These are phyloP conservation scores for Trypanosoma grayi DNA, from an alignment of 208 protist genomes.

Conservation along the genomic window DNA sequence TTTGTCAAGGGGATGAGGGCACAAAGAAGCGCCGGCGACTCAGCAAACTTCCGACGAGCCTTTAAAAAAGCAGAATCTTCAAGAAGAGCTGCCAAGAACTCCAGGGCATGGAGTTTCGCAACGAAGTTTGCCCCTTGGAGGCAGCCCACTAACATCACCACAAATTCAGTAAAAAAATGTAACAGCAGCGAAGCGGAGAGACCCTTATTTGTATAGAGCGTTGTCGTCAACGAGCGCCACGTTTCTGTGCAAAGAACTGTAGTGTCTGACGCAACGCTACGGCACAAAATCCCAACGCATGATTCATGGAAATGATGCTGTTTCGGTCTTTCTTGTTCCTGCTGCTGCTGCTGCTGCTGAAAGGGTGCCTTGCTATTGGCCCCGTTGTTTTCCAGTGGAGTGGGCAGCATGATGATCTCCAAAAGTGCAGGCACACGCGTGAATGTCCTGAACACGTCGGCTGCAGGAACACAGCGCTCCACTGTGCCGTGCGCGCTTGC, in stretches of 20 bases:
- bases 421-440: conserved; percentile 20
- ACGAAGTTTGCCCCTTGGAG: conserved; percentile 28
- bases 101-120: conserved; percentile 30
- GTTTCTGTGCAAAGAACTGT: conserved; percentile 44
- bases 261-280: conserved; percentile 19
- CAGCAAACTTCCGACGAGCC: conserved; percentile 34
- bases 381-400: neutral
- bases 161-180: conserved; percentile 34
- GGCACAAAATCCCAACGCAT: conserved; percentile 27
- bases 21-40: conserved; percentile 60
- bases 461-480: conserved; percentile 34
- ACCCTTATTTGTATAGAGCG: conserved; percentile 30
- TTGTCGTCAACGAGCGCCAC: conserved; percentile 39
- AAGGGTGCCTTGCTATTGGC: neutral
- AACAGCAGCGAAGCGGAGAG: conserved; percentile 33
- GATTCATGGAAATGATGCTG: conserved; percentile 14
- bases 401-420: conserved; percentile 21
- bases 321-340: neutral
- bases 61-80: conserved; percentile 27
- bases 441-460: conserved; percentile 27
- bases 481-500: conserved; percentile 32
- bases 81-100: conserved; percentile 30
- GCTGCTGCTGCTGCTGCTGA: no score
- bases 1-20: conserved; percentile 39
- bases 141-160: conserved; percentile 17